Conservation (phyloP, 176 grass and related monocot genomes). For the Raddia distichophylla region DNA sequence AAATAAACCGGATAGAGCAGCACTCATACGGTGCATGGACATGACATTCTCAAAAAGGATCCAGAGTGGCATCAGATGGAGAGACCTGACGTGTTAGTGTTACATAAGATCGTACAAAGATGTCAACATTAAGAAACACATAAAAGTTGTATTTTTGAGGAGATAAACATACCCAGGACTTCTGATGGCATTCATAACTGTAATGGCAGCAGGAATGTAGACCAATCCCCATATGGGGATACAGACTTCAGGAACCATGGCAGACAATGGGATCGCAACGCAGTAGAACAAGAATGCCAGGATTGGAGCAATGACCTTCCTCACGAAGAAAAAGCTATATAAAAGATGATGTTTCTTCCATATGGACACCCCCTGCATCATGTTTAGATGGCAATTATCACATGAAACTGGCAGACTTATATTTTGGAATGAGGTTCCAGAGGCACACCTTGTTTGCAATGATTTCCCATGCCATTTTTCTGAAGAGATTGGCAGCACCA, state of each 20-base stretch:
- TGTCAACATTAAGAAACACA: slow-evolving; percentile 10
- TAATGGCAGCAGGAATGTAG: slow-evolving; percentile 77
- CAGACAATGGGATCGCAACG: slow-evolving; percentile 66
- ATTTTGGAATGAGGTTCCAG: neutral
- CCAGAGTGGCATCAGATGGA: slow-evolving; percentile 96
- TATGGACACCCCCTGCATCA: slow-evolving; percentile 72
- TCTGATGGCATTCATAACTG: slow-evolving; percentile 77
- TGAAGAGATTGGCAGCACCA: slow-evolving; percentile 83
- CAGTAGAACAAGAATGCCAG: slow-evolving; percentile 78
- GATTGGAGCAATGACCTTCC: slow-evolving; percentile 69
- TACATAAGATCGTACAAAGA: slow-evolving; percentile 23
- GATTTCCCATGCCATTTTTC: slow-evolving; percentile 84
- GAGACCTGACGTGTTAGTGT: slow-evolving; percentile 53
- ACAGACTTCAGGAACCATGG: slow-evolving; percentile 70
- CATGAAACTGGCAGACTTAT: slow-evolving; percentile 8
- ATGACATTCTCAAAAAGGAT: slow-evolving; percentile 98
- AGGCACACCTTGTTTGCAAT: slow-evolving; percentile 63
- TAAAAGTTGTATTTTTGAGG: neutral
- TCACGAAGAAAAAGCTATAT: slow-evolving; percentile 92
- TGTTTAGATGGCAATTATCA: slow-evolving; percentile 7
- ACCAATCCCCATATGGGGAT: slow-evolving; percentile 80
- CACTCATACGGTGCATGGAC: slow-evolving; percentile 90
- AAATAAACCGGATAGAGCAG: slow-evolving; percentile 71
- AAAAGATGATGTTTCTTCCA: slow-evolving; percentile 80
- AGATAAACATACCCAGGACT: slow-evolving; percentile 60